phyloP scores from a whole-genome alignment of 768 basidiomycete species.

The Boletus barrowsii region DNA sequence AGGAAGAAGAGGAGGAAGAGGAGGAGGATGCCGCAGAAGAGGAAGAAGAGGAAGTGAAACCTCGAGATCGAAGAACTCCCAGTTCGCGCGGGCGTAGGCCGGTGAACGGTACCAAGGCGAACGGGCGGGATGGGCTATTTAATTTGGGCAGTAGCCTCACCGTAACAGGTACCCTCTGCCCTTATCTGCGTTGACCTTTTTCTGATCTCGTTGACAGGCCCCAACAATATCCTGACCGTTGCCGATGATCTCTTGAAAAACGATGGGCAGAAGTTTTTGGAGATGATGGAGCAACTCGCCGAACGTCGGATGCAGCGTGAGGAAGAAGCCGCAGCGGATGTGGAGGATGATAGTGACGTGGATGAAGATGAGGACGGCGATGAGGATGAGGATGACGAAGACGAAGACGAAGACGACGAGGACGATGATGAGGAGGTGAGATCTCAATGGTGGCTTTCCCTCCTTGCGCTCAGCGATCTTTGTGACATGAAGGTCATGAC shows the following conservation, averaged over 20 bases:
- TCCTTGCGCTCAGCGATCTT: slow-evolving; percentile 9
- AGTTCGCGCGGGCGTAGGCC: slow-evolving; percentile 38
- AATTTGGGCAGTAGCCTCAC: slow-evolving; percentile 81
- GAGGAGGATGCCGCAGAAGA: slow-evolving; percentile 68
- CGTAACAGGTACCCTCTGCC: slow-evolving; percentile 60
- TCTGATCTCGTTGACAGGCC: slow-evolving; percentile 43
- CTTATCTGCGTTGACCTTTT: slow-evolving; percentile 12
- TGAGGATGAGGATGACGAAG: slow-evolving; percentile 64
- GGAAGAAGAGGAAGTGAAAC: slow-evolving; percentile 49
- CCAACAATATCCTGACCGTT: slow-evolving; percentile 95
- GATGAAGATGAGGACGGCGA: slow-evolving; percentile 59
- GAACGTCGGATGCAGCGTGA: slow-evolving; percentile 92
- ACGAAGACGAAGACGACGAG: slow-evolving; percentile 50
- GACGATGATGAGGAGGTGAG: slow-evolving; percentile 47
- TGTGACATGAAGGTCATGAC: slow-evolving; percentile 61
- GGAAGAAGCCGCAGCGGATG: slow-evolving; percentile 61
- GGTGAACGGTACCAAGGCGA: slow-evolving; percentile 44
- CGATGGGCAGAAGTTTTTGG: slow-evolving; percentile 97
- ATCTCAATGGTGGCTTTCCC: slow-evolving; percentile 7
- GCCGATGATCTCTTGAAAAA: slow-evolving; percentile 99
- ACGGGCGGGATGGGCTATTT: slow-evolving; percentile 65
- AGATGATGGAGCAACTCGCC: slow-evolving; percentile 99
- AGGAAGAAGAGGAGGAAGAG: slow-evolving; percentile 69
- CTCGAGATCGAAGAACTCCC: slow-evolving; percentile 34
- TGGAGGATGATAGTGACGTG: slow-evolving; percentile 59